Evolutionary conservation across 805 yeast genomes (phyloP), one percentile per base, ranked within the genome.

Genomic region (Starmerella davenportii): DNA sequence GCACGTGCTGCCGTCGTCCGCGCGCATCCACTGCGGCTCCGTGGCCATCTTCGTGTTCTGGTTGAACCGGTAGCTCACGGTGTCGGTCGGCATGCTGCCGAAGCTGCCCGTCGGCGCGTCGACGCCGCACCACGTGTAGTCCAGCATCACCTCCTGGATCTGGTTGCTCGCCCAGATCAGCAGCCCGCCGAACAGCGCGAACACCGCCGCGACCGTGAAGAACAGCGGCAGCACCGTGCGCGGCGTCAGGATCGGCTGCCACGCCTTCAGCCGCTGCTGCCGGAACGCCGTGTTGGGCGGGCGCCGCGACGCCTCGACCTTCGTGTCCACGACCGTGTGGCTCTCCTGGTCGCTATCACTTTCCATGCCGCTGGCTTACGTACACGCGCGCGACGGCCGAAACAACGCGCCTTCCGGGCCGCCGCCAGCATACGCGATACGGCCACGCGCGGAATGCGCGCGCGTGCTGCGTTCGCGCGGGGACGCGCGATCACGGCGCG

Each of bases 201-300:
- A 84, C 4, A 90, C 66, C 18, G 81, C 63, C 1, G 92, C 81
- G 32, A 80, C 61, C 19, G 78, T 47, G 35, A 84, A 66, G 40
- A 90, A 65, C 37, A 87, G 63, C 2, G 96, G 96, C 34, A 90
- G 68, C 34, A 87, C 95, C 15, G 92, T 76, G 47, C 75, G 75
- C 14, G 96, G 95, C 1, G 95, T 79, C 40, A 90, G 68, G 39
- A 90, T 81, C 1, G 96, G 98, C 56, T 72, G 78, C 78, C 77
- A 72, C 37, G 79, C 76, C 54, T 73, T 72, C 49, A 72, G 61
- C 41, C 79, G 60, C 58, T 72, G 79, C 53, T 63, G 68, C 33
- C 68, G 56, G 49, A 63, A 63, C 31, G 68, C 68, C 28, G 63
- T 62, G 44, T 63, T 62, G 25, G 65, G 65, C 15, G 66, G 66